phyloP scores from a whole-genome alignment of 2,329 filamentous ascomycete species.

The Verticillium klebahnii region DNA sequence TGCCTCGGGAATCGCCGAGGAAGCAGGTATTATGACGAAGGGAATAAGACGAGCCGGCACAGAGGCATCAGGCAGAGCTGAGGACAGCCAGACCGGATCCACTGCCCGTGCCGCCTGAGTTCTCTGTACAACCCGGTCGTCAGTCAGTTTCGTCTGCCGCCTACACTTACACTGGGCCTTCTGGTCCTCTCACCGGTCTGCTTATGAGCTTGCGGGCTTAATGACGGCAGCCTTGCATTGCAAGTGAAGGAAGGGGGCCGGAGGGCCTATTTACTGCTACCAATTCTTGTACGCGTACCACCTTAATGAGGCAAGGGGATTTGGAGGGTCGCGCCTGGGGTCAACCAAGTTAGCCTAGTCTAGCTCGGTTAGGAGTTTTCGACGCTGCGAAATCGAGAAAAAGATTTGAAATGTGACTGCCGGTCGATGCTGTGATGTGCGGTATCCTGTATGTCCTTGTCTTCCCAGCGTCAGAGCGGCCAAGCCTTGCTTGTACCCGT shows the following conservation, averaged over 20 bases:
- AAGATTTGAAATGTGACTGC: not conserved
- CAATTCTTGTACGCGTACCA: conserved; percentile 15
- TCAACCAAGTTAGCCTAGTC: not conserved
- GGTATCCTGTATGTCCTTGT: not conserved
- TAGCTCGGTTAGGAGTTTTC: not conserved
- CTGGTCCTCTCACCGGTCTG: not conserved
- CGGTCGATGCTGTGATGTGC: not conserved
- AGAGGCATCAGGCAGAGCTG: not conserved
- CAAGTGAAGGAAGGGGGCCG: conserved; percentile 6
- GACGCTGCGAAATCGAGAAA: not conserved
- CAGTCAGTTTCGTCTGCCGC: not conserved
- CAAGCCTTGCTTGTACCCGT: too few species aligned
- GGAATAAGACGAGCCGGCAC: not conserved
- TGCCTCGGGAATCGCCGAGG: not conserved
- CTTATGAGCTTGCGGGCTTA: conserved; percentile 6
- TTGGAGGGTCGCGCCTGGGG: not conserved
- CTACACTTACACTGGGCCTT: not conserved
- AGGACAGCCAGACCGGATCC: not conserved
- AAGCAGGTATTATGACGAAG: not conserved
- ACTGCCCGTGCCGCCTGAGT: not conserved
- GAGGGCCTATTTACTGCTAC: conserved; percentile 11
- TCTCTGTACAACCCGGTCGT: not conserved
- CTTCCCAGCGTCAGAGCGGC: not conserved
- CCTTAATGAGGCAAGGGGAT: conserved; percentile 10
- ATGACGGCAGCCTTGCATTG: not conserved